Evolutionary conservation across 2,329 filamentous ascomycete genomes (phyloP).

Genomic region (Alternaria sp.): DNA sequence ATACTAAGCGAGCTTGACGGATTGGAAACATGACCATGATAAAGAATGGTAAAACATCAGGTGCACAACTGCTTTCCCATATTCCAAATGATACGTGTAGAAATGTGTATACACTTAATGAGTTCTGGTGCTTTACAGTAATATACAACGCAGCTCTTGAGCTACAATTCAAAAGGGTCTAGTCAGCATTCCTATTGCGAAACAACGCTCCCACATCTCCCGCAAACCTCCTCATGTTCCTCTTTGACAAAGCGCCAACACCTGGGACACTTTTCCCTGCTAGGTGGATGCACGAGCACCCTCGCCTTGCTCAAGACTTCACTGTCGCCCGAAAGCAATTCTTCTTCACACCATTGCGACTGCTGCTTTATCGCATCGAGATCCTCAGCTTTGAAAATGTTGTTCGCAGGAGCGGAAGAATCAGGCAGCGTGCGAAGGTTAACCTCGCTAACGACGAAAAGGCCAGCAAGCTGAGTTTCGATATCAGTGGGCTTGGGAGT

Average conservation of each 20-base stretch:
- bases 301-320: conserved; percentile 27
- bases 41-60: too few species aligned
- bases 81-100: too few species aligned
- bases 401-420: neutral
- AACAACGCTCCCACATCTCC: conserved; percentile 75
- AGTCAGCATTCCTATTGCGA: too few species aligned
- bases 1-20: too few species aligned
- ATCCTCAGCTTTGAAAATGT: conserved; percentile 1
- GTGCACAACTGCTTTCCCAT: too few species aligned
- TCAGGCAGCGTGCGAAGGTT: conserved; percentile 11
- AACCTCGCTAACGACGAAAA: conserved; percentile 56
- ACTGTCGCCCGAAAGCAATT: neutral
- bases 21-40: too few species aligned
- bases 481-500: neutral
- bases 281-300: conserved; percentile 55
- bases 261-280: conserved; percentile 76
- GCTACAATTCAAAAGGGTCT: too few species aligned
- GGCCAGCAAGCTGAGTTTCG: conserved; percentile 46
- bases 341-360: conserved; percentile 20
- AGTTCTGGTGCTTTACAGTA: too few species aligned
- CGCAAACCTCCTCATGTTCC: conserved; percentile 73
- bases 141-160: too few species aligned
- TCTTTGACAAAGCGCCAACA: conserved; percentile 90
- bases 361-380: conserved; percentile 15
- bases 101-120: too few species aligned